Base-by-base conservation (phyloP, 257 asterid species). In the Solanum dulcamara region DNA sequence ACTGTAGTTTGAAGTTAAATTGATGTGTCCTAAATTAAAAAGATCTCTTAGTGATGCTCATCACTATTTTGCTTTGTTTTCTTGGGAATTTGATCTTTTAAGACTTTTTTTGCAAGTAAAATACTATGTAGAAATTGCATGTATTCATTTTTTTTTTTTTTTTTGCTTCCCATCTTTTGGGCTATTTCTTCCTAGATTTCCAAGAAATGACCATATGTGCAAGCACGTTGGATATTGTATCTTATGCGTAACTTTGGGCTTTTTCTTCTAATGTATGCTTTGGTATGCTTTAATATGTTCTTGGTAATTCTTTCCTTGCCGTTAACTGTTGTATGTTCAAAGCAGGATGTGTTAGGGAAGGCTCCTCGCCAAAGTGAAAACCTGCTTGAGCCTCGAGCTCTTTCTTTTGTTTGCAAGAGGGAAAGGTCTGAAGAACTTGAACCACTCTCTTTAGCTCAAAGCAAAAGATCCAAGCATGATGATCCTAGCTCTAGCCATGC, bases 401-500 rank as follows among this genome's bases (percentile, higher is more conserved):
- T 93, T 17, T 88, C 93, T 0, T 90, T 94, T 77, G 85, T 91
- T 71, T 95, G 97, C 93, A 95, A 96, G 96, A 88, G 98, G 85
- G 99, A 96, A 93, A 89, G 87, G 81, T 92, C 96, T 2, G 97
- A 86, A 57, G 97, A 92, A 33, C 93, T 92, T 0, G 98, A 93
- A 77, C 94, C 89, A 7, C 92, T 94, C 83, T 93, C 98, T n/a
- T 83, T 93, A 84, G 81, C 91, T 42, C 97, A 90, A 70, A 84
- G 88, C 74, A 96, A 96, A 86, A 88, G 97, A 85, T 89, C 96
- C 10, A 96, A 93, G 88, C 92, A 71, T 6, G 95, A 94, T 8
- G 95, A 93, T 70, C 98, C 98, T 22, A 96, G 89, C 97, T 92
- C 94, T 10, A 91, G 97, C 94, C 89, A 92, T 66, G 97, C 98